These are phyloP conservation scores for Pyrus bretschneideri DNA, from an alignment of 306 rosid species.

Conservation along the genomic window DNA sequence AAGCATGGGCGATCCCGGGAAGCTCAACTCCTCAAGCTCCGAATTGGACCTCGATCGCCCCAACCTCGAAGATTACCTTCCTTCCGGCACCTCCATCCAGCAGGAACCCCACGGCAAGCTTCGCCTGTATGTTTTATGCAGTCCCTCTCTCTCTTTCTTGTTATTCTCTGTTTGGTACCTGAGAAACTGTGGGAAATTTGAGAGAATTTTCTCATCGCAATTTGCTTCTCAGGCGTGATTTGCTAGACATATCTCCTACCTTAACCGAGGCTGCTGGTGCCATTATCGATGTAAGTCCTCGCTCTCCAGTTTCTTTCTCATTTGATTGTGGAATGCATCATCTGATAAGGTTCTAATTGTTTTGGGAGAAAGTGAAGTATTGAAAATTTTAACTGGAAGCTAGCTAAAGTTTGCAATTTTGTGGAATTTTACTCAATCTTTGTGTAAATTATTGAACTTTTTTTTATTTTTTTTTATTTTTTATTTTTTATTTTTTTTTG, in stretches of 20 bases:
- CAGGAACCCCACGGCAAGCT: constrained; percentile 80
- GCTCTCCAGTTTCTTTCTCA: neutral
- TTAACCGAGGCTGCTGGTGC: constrained; percentile 95
- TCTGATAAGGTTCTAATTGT: neutral
- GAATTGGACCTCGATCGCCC: constrained; percentile 92
- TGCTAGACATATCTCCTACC: constrained; percentile 83
- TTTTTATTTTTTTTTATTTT: too few species aligned
- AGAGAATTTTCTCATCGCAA: neutral
- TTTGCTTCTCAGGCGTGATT: constrained; percentile 59
- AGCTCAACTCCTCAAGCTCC: constrained; percentile 55
- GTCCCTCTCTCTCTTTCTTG: neutral
- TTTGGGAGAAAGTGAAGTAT: neutral
- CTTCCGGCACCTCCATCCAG: constrained; percentile 76
- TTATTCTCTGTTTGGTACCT: constrained; percentile 8
- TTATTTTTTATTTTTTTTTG: too few species aligned
- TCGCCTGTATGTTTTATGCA: constrained; percentile 41
- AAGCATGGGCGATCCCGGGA: constrained; percentile 30
- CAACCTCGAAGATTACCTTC: constrained; percentile 90
- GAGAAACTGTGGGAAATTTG: neutral
- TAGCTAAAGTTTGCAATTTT: neutral
- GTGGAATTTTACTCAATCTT: neutral
- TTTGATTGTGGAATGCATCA: neutral
- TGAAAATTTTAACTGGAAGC: neutral
- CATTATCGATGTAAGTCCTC: constrained; percentile 69
- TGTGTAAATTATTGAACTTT: neutral